Percentiles rank a stretch among this genome's conserved stretches.
phyloP scores from a whole-genome alignment of 2,329 filamentous ascomycete species.

The Orbilia ellipsospora region DNA sequence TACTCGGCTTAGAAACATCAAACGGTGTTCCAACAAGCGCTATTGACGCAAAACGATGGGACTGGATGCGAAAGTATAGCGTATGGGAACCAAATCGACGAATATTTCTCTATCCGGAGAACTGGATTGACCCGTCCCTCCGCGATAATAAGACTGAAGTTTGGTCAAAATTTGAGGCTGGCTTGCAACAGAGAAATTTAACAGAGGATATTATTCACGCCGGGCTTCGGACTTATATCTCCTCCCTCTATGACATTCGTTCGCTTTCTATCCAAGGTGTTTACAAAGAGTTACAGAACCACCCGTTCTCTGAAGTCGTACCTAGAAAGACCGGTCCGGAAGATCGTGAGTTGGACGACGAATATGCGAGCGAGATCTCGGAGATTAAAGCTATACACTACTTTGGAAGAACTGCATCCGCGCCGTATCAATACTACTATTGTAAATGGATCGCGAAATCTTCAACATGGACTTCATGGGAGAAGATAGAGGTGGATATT shows the following conservation, averaged over 20 bases:
- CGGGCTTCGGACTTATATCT: neutral
- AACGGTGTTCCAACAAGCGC: neutral
- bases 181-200: constrained; percentile 58
- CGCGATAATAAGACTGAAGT: constrained; percentile 61
- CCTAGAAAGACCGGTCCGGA: neutral
- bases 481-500: constrained; percentile 57
- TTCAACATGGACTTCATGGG: constrained; percentile 56
- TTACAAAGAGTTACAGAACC: constrained; percentile 13
- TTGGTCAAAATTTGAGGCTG: constrained; percentile 58
- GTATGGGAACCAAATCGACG: constrained; percentile 60
- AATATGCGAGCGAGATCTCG: constrained; percentile 1
- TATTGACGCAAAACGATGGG: constrained; percentile 56
- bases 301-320: constrained; percentile 9
- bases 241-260: neutral
- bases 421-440: constrained; percentile 56
- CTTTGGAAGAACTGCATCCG: constrained; percentile 49
- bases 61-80: constrained; percentile 59
- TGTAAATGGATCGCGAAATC: constrained; percentile 12
- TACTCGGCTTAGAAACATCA: constrained; percentile 58
- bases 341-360: constrained; percentile 5
- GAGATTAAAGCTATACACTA: constrained; percentile 48
- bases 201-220: constrained; percentile 30
- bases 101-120: constrained; percentile 61
- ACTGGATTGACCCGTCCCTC: constrained; percentile 60
- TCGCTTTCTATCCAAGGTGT: constrained; percentile 32